Conservation (phyloP, 2,329 filamentous ascomycete genomes). For the Sporothrix variecibatus region DNA sequence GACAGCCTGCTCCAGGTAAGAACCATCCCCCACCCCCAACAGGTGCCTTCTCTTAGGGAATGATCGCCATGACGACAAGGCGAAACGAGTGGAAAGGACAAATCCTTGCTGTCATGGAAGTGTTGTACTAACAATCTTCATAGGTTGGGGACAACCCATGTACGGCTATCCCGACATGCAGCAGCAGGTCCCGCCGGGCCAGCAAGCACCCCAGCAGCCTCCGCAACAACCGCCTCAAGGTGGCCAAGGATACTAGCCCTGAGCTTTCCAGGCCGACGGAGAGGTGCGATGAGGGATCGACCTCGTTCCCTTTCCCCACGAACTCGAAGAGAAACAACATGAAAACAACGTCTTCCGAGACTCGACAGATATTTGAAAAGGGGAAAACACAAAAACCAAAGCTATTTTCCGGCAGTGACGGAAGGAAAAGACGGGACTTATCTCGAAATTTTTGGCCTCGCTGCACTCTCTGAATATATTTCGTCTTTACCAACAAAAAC, state of each 20-base stretch:
- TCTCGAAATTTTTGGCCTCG: not conserved
- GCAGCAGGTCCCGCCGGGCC: slow-evolving; percentile 39
- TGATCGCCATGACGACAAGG: not conserved
- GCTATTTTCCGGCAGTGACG: not conserved
- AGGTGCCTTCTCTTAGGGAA: not conserved
- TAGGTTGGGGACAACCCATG: slow-evolving; percentile 39
- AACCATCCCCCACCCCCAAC: too few species aligned
- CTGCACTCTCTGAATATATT: slow-evolving; percentile 4
- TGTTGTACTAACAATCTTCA: not conserved
- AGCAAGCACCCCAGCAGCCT: slow-evolving; percentile 42
- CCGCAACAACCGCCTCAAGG: slow-evolving; percentile 43
- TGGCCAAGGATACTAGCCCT: slow-evolving; percentile 36
- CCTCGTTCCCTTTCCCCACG: not conserved
- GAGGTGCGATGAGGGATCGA: slow-evolving; percentile 6
- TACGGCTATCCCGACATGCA: slow-evolving; percentile 52
- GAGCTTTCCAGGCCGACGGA: not conserved
- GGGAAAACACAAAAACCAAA: not conserved
- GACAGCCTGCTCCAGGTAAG: slow-evolving; percentile 43
- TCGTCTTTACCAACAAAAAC: slow-evolving; percentile 2
- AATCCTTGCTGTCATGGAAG: not conserved
- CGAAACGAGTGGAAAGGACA: not conserved
- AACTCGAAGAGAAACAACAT: not conserved
- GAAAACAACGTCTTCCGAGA: not conserved
- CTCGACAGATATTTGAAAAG: not conserved
- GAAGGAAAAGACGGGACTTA: not conserved